A percentile compares a stretch with the other conserved stretches of the same genome.
phyloP scores from a whole-genome alignment of 176 grass and related monocot species.

The Sorghum bicolor region Sorghum_bicolor_NCBIv3 NC_012877.2:10794501-10795000 shows the following conservation, averaged over 20 bases:
- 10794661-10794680: conserved; percentile 45
- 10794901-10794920: conserved; percentile 29
- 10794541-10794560: conserved; percentile 60
- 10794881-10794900: conserved; percentile 23
- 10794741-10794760: background rate
- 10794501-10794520: background rate
- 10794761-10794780: background rate
- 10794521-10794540: conserved; percentile 47
- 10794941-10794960: conserved; percentile 55
- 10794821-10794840: conserved; percentile 40
- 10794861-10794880: conserved; percentile 40
- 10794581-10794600: conserved; percentile 50
- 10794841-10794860: conserved; percentile 20
- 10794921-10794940: conserved; percentile 46
- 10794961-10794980: conserved; percentile 73
- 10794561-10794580: conserved; percentile 54
- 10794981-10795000: conserved; percentile 76
- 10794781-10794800: conserved; percentile 74
- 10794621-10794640: conserved; percentile 26
- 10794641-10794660: conserved; percentile 33
- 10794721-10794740: background rate
- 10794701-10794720: no score
- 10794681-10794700: background rate
- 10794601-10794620: conserved; percentile 69
- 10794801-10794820: conserved; percentile 26